These are phyloP conservation scores for Mycena kentingensis DNA, from an alignment of 768 basidiomycete species.

Conservation along the genomic window DNA sequence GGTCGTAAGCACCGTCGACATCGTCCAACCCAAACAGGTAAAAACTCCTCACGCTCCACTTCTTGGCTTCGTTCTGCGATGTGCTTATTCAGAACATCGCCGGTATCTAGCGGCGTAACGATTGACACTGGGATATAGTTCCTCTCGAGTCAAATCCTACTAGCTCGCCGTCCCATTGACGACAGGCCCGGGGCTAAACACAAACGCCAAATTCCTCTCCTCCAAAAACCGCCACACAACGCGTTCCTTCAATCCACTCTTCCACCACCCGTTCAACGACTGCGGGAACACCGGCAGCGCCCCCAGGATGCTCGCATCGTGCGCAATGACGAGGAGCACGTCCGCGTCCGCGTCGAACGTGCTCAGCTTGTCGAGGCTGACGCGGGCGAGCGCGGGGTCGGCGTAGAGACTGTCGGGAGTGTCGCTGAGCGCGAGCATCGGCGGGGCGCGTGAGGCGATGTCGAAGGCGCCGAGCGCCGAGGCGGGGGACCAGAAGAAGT, in stretches of 20 bases:
- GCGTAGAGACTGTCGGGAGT: slow-evolving; percentile 10
- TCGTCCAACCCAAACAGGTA: too few relatives aligned
- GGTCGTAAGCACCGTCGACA: too few relatives aligned
- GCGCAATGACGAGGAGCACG: slow-evolving; percentile 22
- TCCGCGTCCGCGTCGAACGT: slow-evolving; percentile 23
- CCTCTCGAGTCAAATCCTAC: too few relatives aligned
- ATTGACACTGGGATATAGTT: too few relatives aligned
- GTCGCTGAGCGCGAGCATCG: slow-evolving; percentile 10
- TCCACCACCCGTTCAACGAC: slow-evolving; percentile 21
- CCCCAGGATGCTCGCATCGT: slow-evolving; percentile 20
- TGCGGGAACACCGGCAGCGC: slow-evolving; percentile 18
- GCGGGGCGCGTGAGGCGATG: slow-evolving; percentile 8
- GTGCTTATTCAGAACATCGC: too few relatives aligned
- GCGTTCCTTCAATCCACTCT: slow-evolving; percentile 22
- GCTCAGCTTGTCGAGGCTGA: slow-evolving; percentile 10
- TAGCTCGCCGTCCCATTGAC: too few relatives aligned
- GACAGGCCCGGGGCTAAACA: too few relatives aligned
- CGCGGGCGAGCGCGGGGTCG: slow-evolving; percentile 4
- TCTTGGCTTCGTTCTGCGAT: too few relatives aligned
- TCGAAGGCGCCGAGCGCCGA: slow-evolving; percentile 6
- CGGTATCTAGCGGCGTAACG: too few relatives aligned
- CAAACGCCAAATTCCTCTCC: slow-evolving; percentile 9
- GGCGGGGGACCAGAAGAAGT: slow-evolving; percentile 9
- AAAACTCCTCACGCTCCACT: too few relatives aligned
- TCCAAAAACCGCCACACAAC: slow-evolving; percentile 20